Percentiles rank a stretch among this genome's conserved stretches.
phyloP scores from a whole-genome alignment of 2,329 filamentous ascomycete genomes.

The Aspergillus sp. region DNA sequence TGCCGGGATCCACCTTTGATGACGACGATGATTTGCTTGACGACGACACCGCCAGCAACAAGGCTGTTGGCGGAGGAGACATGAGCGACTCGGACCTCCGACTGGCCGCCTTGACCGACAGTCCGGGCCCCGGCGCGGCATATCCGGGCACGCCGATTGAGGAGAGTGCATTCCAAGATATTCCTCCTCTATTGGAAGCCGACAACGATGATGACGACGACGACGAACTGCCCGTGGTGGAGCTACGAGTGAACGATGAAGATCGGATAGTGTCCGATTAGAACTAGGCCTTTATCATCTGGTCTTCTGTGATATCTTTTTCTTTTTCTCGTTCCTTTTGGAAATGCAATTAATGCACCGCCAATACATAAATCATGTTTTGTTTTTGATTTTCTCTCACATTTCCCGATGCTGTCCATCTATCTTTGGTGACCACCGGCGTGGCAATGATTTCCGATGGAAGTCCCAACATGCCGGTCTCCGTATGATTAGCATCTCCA shows the following conservation, averaged over 20 bases:
- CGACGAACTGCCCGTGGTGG: conserved; percentile 43
- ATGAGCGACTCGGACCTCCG: conserved; percentile 35
- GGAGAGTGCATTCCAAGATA: conserved; percentile 30
- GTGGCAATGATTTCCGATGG: background rate
- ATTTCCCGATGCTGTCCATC: background rate
- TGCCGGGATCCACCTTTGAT: conserved; percentile 28
- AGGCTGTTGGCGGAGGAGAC: conserved; percentile 39
- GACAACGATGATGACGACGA: conserved; percentile 30
- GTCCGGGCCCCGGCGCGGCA: conserved; percentile 20
- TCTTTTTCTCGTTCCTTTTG: conserved; percentile 12
- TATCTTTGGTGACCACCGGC: background rate
- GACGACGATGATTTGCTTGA: conserved; percentile 34
- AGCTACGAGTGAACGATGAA: conserved; percentile 40
- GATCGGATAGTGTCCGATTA: conserved; percentile 26
- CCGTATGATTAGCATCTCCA: background rate
- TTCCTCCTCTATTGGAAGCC: conserved; percentile 29
- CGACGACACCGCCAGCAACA: conserved; percentile 38
- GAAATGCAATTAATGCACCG: conserved; percentile 8
- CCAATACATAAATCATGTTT: conserved; percentile 11
- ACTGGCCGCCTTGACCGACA: conserved; percentile 29
- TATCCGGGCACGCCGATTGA: conserved; percentile 26
- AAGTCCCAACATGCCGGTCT: background rate
- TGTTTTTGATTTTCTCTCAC: background rate
- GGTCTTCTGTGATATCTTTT: background rate
- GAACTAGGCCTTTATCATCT: background rate